Base-by-base conservation (phyloP, 2,329 filamentous ascomycete genomes). In the Xylaria multiplex region DNA sequence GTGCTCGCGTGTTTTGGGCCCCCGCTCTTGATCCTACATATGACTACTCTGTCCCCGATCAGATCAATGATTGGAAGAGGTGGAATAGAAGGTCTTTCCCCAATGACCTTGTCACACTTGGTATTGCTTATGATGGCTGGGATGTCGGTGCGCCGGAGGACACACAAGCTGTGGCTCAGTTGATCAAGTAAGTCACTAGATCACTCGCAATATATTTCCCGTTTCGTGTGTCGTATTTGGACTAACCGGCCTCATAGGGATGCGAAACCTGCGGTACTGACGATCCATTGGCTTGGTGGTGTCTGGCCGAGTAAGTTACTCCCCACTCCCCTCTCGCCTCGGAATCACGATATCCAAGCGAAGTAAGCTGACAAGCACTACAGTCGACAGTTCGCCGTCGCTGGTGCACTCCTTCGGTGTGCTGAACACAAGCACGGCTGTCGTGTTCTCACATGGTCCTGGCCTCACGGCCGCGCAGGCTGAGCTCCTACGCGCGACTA, bases 361-460 rank as follows among this genome's bases (percentile, higher is more conserved):
- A 14, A 13, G 30, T 32, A 2, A 11, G 45, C 68, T 61, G 14
- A 64, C 43, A 37, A 8, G 27, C 6, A 2, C 22, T 4, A 27
- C 40, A 66, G 64, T 52, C 66, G 73, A 72, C 53, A 83, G 82
- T 73, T 76, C 77, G 3, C 82, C 83, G 0, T 74, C 78, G 8
- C 73, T 79, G 14, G 56, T 84, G 4, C 72, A 78, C 59, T 71
- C 72, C 1, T 75, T 80, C 4, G 76, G 74, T 1, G 68, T 81
- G 55, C 79, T 85, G 3, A 81, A 84, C 70, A 79, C 75, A 16
- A 76, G 75, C 35, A 80, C 80, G 13, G 83, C 85, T 0, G 74
- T 87, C 2, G 77, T 88, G 59, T 83, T 88, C 73, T 83, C 84
- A 0, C 86, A 88, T 69, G 84, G 78, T 0, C 78, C 77, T 14